phyloP scores from a whole-genome alignment of 441 rosid genomes.

The Raphanus hybrid region DNA sequence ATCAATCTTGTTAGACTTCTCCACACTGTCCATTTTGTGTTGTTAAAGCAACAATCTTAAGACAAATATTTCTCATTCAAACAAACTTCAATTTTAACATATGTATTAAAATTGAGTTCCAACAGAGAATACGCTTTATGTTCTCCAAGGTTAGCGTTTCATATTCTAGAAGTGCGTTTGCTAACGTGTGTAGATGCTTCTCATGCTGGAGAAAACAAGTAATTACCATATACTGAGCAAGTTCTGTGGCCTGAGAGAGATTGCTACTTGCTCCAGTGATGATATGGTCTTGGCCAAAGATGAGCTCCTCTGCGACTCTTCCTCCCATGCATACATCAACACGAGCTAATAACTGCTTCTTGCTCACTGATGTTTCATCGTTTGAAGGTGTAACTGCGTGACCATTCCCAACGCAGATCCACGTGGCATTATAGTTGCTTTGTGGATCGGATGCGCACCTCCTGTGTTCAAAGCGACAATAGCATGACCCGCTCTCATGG shows the following conservation, averaged over 20 bases:
- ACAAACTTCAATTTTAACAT: no score
- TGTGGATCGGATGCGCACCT: slow-evolving; percentile 97
- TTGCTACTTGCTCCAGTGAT: slow-evolving; percentile 99
- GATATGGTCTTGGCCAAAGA: slow-evolving; percentile 86
- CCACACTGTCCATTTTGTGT: no score
- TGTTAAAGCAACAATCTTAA: no score
- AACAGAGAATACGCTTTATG: slow-evolving; percentile 77
- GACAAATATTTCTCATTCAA: no score
- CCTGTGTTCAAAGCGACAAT: slow-evolving; percentile 89
- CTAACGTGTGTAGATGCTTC: slow-evolving; percentile 90
- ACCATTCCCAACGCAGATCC: slow-evolving; percentile 99
- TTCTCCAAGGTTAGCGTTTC: slow-evolving; percentile 90
- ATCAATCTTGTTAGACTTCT: no score
- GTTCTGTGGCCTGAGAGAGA: slow-evolving; percentile 89
- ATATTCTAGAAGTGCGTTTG: slow-evolving; percentile 86
- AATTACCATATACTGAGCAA: slow-evolving; percentile 95
- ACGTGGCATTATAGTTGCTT: slow-evolving; percentile 98
- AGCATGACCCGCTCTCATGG: slow-evolving; percentile 99
- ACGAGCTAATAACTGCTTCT: slow-evolving; percentile 91
- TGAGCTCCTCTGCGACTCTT: slow-evolving; percentile 98
- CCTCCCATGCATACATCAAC: slow-evolving; percentile 99
- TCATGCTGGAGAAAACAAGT: slow-evolving; percentile 73
- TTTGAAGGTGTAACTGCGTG: slow-evolving; percentile 93
- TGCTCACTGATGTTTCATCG: slow-evolving; percentile 96
- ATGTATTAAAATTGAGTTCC: no score